These are phyloP conservation scores for Funneliformis mosseae DNA, from an alignment of 192 early-diverging fungal species.

Conservation along the genomic window DNA sequence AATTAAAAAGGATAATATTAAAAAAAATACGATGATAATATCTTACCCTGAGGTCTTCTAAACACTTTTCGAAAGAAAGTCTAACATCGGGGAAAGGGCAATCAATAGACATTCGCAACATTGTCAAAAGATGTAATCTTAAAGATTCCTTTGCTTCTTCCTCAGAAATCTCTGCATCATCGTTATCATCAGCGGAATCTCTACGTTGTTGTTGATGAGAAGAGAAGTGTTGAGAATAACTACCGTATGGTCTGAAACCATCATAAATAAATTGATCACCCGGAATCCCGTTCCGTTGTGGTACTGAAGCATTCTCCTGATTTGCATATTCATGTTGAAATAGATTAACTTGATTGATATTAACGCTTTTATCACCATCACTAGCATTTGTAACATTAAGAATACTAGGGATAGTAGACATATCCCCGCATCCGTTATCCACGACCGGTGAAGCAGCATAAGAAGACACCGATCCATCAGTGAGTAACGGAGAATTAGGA, in stretches of 20 bases:
- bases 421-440: background rate
- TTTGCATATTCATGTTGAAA: no score
- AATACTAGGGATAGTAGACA: background rate
- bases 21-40: background rate
- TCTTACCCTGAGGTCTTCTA: background rate
- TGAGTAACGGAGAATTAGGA: background rate
- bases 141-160: background rate
- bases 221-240: background rate
- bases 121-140: background rate
- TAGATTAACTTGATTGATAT: no score
- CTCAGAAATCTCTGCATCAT: background rate
- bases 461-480: background rate
- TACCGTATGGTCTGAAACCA: background rate
- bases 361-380: background rate
- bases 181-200: background rate
- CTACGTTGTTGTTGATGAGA: background rate
- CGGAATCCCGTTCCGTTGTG: no score
- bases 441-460: background rate
- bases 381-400: background rate
- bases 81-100: background rate
- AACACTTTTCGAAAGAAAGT: background rate
- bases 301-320: no score
- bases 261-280: background rate
- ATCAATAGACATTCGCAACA: constrained; percentile 6
- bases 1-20: background rate